Conservation (phyloP, 75 land plant species). For the Gnetum montanum region DNA sequence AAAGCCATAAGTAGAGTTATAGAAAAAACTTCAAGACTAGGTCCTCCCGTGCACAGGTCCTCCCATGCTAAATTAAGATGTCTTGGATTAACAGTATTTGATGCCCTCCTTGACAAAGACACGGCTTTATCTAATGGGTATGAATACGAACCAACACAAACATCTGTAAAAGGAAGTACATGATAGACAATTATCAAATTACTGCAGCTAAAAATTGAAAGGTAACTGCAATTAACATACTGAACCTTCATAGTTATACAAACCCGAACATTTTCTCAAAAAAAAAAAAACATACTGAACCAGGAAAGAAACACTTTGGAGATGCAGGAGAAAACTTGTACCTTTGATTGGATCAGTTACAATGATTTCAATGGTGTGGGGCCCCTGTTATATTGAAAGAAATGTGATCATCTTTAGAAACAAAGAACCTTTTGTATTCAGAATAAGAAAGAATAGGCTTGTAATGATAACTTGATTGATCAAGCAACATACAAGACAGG, state of each 20-base stretch:
- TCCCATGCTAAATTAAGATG: conserved; percentile 23
- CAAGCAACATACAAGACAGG: no score
- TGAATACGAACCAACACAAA: conserved; percentile 55
- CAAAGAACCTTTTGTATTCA: no score
- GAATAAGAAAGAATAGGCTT: no score
- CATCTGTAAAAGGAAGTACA: no score
- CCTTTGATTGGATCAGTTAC: conserved; percentile 77
- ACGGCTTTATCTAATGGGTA: conserved; percentile 33
- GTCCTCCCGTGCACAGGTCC: conserved; percentile 19
- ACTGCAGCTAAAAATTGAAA: background rate
- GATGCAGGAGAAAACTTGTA: no score
- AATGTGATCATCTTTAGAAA: background rate
- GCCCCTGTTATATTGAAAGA: conserved; percentile 33
- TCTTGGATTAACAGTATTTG: conserved; percentile 8
- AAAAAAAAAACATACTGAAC: no score
- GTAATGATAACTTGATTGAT: no score
- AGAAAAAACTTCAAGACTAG: conserved; percentile 14
- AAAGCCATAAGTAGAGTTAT: no score
- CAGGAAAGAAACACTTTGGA: no score
- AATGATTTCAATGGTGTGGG: conserved; percentile 39
- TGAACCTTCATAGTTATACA: no score
- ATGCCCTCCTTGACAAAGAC: background rate
- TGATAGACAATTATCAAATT: background rate
- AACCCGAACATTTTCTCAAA: no score
- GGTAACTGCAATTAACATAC: conserved; percentile 3